Percentiles rank a stretch among this genome's conserved stretches.
Evolutionary conservation across 169 alveolate genomes (phyloP).

Genomic region (Hepatocystis sp.): DNA sequence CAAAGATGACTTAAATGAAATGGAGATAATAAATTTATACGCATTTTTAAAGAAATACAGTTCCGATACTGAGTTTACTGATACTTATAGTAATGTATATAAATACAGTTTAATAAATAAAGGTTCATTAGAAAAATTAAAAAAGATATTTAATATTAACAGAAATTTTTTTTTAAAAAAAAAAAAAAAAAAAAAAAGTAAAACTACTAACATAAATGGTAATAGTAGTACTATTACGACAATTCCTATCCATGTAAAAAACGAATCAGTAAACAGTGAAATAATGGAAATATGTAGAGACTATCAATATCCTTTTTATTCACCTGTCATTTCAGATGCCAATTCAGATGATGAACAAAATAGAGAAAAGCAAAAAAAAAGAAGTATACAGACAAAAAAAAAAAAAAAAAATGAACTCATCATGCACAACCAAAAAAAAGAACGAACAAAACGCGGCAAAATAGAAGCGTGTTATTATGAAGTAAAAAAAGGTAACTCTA

Average conservation of each 20-base stretch:
- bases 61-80: slow-evolving; percentile 13
- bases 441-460: background rate
- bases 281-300: slow-evolving; percentile 36
- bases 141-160: slow-evolving; percentile 10
- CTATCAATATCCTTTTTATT: slow-evolving; percentile 72
- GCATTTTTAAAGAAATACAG: slow-evolving; percentile 13
- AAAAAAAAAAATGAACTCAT: slow-evolving; percentile 15
- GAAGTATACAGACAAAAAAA: slow-evolving; percentile 13
- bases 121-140: slow-evolving; percentile 3
- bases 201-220: slow-evolving; percentile 4
- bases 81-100: slow-evolving; percentile 1
- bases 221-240: too few relatives aligned
- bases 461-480: background rate
- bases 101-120: slow-evolving; percentile 27
- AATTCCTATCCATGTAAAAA: too few relatives aligned
- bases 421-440: too few relatives aligned
- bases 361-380: background rate
- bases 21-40: slow-evolving; percentile 33
- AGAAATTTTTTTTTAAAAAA: slow-evolving; percentile 1
- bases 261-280: background rate
- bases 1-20: slow-evolving; percentile 27
- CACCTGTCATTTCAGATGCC: slow-evolving; percentile 57
- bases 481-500: background rate
- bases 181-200: slow-evolving; percentile 34
- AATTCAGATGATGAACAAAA: slow-evolving; percentile 27